Base-by-base conservation (phyloP, 2,329 filamentous ascomycete species). In the Metarhizium anisopliae region DNA sequence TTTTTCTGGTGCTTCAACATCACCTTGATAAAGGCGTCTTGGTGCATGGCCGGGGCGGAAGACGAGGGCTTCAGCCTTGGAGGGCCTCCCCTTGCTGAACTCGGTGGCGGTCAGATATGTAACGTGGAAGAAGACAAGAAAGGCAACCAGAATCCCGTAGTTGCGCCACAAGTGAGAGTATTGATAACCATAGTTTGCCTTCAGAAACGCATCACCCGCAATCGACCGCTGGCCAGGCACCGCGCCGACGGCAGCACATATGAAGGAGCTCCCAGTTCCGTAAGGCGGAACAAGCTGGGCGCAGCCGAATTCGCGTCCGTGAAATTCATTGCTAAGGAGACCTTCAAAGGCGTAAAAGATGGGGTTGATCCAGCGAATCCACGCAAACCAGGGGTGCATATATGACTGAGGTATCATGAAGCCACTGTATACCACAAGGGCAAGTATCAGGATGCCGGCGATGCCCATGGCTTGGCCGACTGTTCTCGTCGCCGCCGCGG, bases 11-110 rank as follows among this genome's bases (percentile, higher is more conserved):
- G 69, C 60, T 45, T 64, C 63, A 50, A 84, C 65, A 32, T 70
- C 66, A 29, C 69, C 67, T 30, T 67, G 66, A 1, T 59, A 66
- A 0, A 59, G 60, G 13, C 68, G 56, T 5, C 63, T 62, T 0
- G 80, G 79, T 5, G 80, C 74, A 53, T 77, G 73, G 2, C 81
- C 80, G 6, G 78, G 73, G 42, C 75, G 78, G 66, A 89, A 90
- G 8, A 90, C 82, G 1, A 91, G 77, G 1, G 84, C 80, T 64
- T 91, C 87, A 0, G 84, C 86, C 1, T 79, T 84, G 53, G 81
- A 86, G 2, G 74, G 72, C 0, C 79, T 81, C 1, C 79, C 74
- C 0, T 84, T 84, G 67, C 87, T 87, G 61, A 86, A 60, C 63
- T 90, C 86, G 0, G 80, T 78, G 0, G 81, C 81, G n/a, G 80